Percentiles rank a stretch among this genome's conserved stretches.
These are phyloP conservation scores for Beauveria sp. DNA, from an alignment of 2,329 filamentous ascomycete genomes.

Conservation along the genomic window DNA sequence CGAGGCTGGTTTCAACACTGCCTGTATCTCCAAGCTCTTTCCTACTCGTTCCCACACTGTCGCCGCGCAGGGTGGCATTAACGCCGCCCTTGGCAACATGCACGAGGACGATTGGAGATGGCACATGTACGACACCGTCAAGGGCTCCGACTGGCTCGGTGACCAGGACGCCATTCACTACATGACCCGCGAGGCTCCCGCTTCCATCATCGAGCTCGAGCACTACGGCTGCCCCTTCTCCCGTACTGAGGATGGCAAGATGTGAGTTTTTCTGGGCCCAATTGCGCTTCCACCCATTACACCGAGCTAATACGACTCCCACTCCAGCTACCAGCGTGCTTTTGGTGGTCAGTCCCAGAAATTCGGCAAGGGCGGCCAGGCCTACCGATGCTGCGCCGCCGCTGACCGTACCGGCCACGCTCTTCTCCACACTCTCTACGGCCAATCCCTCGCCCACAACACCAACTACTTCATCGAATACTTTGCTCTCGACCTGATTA, in stretches of 20 bases:
- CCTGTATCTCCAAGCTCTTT: constrained; percentile 82
- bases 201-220: constrained; percentile 88
- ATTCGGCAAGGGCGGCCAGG: constrained; percentile 93
- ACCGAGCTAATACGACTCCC: constrained; percentile 10
- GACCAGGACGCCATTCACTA: constrained; percentile 98
- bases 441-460: constrained; percentile 93
- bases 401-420: constrained; percentile 96
- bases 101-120: constrained; percentile 97
- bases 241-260: constrained; percentile 91
- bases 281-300: background rate
- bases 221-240: constrained; percentile 97
- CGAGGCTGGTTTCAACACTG: constrained; percentile 83
- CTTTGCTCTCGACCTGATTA: constrained; percentile 93
- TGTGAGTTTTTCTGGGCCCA: constrained; percentile 44
- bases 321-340: constrained; percentile 81
- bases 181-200: constrained; percentile 92
- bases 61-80: constrained; percentile 76
- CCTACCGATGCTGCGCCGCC: constrained; percentile 93
- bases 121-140: constrained; percentile 99
- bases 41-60: constrained; percentile 81
- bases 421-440: constrained; percentile 95
- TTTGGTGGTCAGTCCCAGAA: constrained; percentile 97
- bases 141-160: constrained; percentile 94
- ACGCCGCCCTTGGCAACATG: constrained; percentile 88
- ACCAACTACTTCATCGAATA: constrained; percentile 99